These are phyloP conservation scores for Phytophthora chlamydospora DNA, from an alignment of 352 stramenopile genomes.

Conservation along the genomic window DNA sequence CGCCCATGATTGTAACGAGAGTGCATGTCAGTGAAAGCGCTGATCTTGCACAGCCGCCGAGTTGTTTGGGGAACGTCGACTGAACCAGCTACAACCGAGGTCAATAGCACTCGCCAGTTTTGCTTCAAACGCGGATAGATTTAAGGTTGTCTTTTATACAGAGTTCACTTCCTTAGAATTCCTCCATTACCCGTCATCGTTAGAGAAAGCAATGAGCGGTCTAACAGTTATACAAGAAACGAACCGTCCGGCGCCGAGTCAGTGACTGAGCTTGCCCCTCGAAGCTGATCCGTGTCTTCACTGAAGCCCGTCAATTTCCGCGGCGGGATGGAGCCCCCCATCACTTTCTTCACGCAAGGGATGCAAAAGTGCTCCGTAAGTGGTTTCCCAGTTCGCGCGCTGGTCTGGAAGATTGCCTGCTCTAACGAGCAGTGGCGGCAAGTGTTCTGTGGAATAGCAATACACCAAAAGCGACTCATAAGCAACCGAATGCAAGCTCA, in stretches of 20 bases:
- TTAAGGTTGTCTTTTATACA: no score
- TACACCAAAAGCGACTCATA: no score
- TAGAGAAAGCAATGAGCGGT: constrained; percentile 31
- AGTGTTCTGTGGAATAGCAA: constrained; percentile 23
- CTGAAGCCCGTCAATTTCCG: constrained; percentile 25
- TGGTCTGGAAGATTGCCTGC: constrained; percentile 31
- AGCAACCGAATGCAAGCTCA: background rate
- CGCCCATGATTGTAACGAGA: no score
- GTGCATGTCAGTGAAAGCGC: no score
- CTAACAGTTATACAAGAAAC: background rate
- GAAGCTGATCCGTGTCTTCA: constrained; percentile 7
- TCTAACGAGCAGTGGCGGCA: constrained; percentile 38
- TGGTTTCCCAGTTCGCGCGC: constrained; percentile 26
- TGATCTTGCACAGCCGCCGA: no score
- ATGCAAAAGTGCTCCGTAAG: constrained; percentile 39
- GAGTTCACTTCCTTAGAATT: background rate
- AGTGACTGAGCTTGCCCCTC: constrained; percentile 16
- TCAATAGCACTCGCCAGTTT: no score
- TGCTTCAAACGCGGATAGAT: no score
- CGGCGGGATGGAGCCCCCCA: background rate
- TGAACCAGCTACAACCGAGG: no score
- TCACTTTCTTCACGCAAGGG: constrained; percentile 35
- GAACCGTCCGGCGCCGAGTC: constrained; percentile 16
- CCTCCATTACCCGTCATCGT: background rate
- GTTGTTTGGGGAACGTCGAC: no score